A percentile compares a stretch with the other conserved stretches of the same genome.
These are phyloP conservation scores for Claviceps maximensis DNA, from an alignment of 2,329 filamentous ascomycete genomes.

Conservation along the genomic window DNA sequence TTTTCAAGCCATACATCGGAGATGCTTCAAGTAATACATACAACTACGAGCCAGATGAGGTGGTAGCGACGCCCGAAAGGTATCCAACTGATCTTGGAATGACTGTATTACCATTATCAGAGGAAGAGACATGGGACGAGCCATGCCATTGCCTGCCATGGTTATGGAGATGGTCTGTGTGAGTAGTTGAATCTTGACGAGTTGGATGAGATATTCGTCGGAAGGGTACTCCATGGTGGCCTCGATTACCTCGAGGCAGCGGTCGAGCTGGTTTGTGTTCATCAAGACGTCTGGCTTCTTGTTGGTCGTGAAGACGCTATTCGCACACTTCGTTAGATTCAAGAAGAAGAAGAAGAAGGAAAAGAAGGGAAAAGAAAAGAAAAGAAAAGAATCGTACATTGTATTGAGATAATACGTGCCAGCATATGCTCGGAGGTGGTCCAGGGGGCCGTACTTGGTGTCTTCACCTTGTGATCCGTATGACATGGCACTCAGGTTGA, in stretches of 20 bases:
- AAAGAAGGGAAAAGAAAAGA: background rate
- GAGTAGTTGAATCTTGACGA: constrained; percentile 35
- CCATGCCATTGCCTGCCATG: constrained; percentile 19
- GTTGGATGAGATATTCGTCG: constrained; percentile 30
- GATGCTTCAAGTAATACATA: constrained; percentile 9
- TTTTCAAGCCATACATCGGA: background rate
- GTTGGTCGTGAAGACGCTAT: constrained; percentile 29
- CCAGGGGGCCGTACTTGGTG: constrained; percentile 20
- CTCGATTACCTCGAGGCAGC: constrained; percentile 29
- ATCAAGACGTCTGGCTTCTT: constrained; percentile 36
- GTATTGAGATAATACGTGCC: constrained; percentile 38
- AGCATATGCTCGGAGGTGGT: constrained; percentile 33
- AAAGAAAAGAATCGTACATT: constrained; percentile 20
- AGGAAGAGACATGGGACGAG: constrained; percentile 23
- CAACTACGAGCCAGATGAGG: constrained; percentile 21
- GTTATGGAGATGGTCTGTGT: constrained; percentile 32
- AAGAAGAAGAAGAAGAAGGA: background rate
- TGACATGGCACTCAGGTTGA: constrained; percentile 24
- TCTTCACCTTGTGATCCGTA: constrained; percentile 14
- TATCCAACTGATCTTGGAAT: constrained; percentile 30
- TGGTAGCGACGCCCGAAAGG: constrained; percentile 24
- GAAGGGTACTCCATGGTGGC: constrained; percentile 27
- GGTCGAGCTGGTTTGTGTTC: constrained; percentile 30
- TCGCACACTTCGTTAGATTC: background rate
- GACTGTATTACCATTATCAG: constrained; percentile 27